These are phyloP conservation scores for Puya raimondii DNA, from an alignment of 176 grass and related monocot species.

Conservation along the genomic window DNA sequence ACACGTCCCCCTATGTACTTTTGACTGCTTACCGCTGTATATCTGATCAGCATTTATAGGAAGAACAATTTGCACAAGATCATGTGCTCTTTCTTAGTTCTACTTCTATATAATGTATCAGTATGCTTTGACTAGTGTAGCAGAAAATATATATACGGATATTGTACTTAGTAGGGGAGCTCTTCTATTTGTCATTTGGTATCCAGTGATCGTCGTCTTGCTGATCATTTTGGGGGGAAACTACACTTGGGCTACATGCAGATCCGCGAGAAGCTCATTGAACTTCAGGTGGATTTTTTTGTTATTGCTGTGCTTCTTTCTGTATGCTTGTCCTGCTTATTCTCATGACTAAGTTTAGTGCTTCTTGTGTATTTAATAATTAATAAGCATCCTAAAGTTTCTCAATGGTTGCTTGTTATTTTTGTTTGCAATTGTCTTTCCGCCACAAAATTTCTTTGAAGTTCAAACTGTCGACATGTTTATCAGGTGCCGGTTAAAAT, in stretches of 20 bases:
- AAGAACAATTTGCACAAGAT: too few species aligned
- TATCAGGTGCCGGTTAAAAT: neutral
- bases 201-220: conserved; percentile 78
- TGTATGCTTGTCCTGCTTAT: neutral
- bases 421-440: neutral
- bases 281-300: conserved; percentile 54
- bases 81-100: too few species aligned
- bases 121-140: neutral
- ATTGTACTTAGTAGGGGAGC: neutral
- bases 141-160: neutral
- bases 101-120: neutral
- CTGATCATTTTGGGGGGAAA: conserved; percentile 99
- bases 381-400: neutral
- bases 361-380: neutral
- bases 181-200: neutral
- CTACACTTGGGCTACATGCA: conserved; percentile 96
- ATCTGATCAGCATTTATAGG: too few species aligned
- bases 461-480: neutral
- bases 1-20: too few species aligned
- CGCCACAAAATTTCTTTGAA: neutral
- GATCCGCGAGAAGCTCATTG: conserved; percentile 65
- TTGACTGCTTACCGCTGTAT: too few species aligned
- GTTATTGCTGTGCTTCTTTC: neutral
- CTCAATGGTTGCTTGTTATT: neutral
- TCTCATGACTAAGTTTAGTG: neutral